Evolutionary conservation across 306 rosid genomes (phyloP), one percentile per base, ranked within the genome.

Genomic region (Gleditsia sinensis): DNA sequence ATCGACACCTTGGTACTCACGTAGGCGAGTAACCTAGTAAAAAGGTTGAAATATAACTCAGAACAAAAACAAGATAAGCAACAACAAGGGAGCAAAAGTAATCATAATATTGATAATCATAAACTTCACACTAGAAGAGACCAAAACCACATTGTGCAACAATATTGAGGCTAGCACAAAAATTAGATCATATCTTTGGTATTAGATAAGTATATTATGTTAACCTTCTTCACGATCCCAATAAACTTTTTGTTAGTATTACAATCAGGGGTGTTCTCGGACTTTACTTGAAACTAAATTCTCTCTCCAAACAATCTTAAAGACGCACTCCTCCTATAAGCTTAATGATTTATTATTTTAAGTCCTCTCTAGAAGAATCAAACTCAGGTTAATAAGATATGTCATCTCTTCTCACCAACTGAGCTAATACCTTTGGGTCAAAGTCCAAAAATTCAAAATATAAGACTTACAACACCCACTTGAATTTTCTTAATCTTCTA

Each of bases 1-100:
- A 83, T 94, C 97, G n/a, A 94, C 97, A 34, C 93, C 92, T 84
- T 86, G 95, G 78, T 92, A 94, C 87, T 94, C 99, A 0, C 82
- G 90, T 66, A 92, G 88, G 46, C 96, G 95, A 25, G 99, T 87
- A 6, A 90, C 95, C 99, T 92, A 81, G 71, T 11, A 54, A 68
- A 81, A 33, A n/a, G 17, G 2, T 66, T 25, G 37, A 75, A 64
- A 66, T 45, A 75, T 65, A 50, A 59, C 54, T 28, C 3, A 6
- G 23, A 34, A 19, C 71, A 69, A 49, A 77, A 59, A 53, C 54
- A 43, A 36, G 67, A 45, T 50, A 67, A 40, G 34, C 12, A 20
- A 19, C 40, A 20, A 19, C 50, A 39, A 23, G 27, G 12, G 49
- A 50, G 42, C 56, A 39, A 17, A 30, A 30, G 45, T 37, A 28